phyloP scores from a whole-genome alignment of 2,329 filamentous ascomycete genomes.

The Fusarium caatingaense region DNA sequence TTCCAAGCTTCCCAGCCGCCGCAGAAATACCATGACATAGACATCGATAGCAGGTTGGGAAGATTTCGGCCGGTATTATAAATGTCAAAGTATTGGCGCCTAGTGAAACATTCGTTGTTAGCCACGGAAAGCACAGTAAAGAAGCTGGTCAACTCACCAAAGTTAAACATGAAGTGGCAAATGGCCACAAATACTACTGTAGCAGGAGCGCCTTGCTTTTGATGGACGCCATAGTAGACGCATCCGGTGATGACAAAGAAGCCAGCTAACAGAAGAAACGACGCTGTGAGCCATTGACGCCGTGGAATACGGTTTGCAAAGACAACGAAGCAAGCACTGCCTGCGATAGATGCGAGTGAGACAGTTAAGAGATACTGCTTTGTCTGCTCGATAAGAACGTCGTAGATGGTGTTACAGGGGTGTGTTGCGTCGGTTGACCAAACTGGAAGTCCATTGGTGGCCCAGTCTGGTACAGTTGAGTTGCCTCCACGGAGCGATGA shows the following conservation, averaged over 20 bases:
- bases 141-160: constrained; percentile 54
- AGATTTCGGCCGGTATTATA: constrained; percentile 72
- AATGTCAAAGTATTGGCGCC: constrained; percentile 73
- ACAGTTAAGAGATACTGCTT: constrained; percentile 65
- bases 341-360: constrained; percentile 62
- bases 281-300: constrained; percentile 62
- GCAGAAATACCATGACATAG: constrained; percentile 72
- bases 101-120: constrained; percentile 30
- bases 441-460: constrained; percentile 53
- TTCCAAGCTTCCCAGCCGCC: constrained; percentile 68
- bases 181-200: constrained; percentile 64
- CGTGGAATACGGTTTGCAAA: constrained; percentile 61
- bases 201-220: constrained; percentile 54
- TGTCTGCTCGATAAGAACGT: constrained; percentile 62
- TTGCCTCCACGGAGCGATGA: constrained; percentile 57
- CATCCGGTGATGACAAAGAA: constrained; percentile 63
- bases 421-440: constrained; percentile 63
- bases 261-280: constrained; percentile 59
- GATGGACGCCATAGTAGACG: constrained; percentile 61
- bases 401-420: constrained; percentile 64
- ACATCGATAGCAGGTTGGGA: constrained; percentile 71
- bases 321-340: constrained; percentile 61
- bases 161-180: constrained; percentile 67
- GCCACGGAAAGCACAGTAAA: background rate
- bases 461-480: constrained; percentile 59